Percentiles rank a stretch among this genome's conserved stretches.
Evolutionary conservation across 108 stramenopile species (phyloP).

Genomic region (Pinguiococcus pyrenoidosus): DNA sequence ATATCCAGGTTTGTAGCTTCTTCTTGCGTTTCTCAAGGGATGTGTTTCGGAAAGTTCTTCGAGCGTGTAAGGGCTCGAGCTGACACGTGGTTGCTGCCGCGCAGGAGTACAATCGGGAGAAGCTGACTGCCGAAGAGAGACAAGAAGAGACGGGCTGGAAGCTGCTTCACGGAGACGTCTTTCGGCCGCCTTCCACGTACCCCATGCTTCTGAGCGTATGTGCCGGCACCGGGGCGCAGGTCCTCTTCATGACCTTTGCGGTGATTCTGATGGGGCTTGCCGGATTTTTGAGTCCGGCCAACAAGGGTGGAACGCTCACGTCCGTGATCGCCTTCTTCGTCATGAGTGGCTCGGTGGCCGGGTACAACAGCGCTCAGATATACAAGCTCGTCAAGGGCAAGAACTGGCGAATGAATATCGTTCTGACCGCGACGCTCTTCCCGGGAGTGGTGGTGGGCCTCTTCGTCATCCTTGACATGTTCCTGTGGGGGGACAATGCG

Average conservation of each 20-base stretch:
- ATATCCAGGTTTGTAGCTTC: slow-evolving; percentile 37
- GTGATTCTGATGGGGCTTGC: slow-evolving; percentile 63
- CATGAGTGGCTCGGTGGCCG: slow-evolving; percentile 69
- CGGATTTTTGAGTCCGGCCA: slow-evolving; percentile 75
- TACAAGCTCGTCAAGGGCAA: slow-evolving; percentile 86
- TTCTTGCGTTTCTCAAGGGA: background rate
- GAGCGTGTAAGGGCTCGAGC: no score
- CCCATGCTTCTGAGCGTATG: slow-evolving; percentile 75
- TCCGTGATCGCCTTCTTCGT: slow-evolving; percentile 73
- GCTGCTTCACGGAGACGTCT: slow-evolving; percentile 91
- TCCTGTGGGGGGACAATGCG: no score
- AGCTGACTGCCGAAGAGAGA: slow-evolving; percentile 53
- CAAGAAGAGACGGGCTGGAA: slow-evolving; percentile 97
- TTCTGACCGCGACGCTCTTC: slow-evolving; percentile 31
- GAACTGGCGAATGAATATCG: slow-evolving; percentile 37
- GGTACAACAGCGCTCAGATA: slow-evolving; percentile 67
- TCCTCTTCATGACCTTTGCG: slow-evolving; percentile 61
- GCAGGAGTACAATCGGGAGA: slow-evolving; percentile 69
- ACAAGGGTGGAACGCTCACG: slow-evolving; percentile 84
- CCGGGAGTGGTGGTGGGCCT: slow-evolving; percentile 34
- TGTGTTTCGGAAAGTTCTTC: no score
- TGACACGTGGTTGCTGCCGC: no score
- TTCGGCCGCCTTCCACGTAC: slow-evolving; percentile 66
- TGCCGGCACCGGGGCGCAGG: slow-evolving; percentile 83
- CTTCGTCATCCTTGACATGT: slow-evolving; percentile 28